A percentile compares a stretch with the other conserved stretches of the same genome.
Evolutionary conservation across 1,284 basidiomycete genomes (phyloP).

Genomic region (Fistulinella staudtii): DNA sequence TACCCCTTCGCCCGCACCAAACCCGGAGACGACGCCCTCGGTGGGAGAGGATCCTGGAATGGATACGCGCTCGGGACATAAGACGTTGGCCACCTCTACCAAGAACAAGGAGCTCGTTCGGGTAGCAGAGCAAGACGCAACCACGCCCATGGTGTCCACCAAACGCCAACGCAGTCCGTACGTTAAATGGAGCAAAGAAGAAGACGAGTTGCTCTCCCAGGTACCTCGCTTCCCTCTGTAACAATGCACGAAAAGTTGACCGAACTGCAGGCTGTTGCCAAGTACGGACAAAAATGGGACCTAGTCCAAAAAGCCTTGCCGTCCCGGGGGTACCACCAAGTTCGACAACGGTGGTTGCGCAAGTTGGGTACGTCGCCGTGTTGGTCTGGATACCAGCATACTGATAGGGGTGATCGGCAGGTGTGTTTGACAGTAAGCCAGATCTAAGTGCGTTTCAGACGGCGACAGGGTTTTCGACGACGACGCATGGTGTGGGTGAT

Average conservation of each 20-base stretch:
- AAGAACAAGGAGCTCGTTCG: constrained; percentile 25
- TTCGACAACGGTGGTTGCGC: constrained; percentile 38
- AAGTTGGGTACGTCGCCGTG: constrained; percentile 31
- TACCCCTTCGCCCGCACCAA: not conserved
- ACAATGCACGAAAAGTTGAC: not conserved
- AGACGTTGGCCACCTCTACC: not conserved
- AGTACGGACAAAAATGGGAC: constrained; percentile 41
- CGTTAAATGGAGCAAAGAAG: constrained; percentile 39
- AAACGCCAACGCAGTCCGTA: constrained; percentile 38
- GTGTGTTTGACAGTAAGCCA: constrained; percentile 38
- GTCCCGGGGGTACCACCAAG: constrained; percentile 38
- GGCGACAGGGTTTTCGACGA: constrained; percentile 15
- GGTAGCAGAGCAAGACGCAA: constrained; percentile 21
- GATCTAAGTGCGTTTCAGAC: constrained; percentile 35
- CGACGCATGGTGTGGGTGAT: constrained; percentile 12
- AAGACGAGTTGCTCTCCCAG: constrained; percentile 38
- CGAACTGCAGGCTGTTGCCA: constrained; percentile 33
- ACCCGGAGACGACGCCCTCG: constrained; percentile 7
- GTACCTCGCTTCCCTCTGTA: constrained; percentile 13
- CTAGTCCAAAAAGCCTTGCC: constrained; percentile 38
- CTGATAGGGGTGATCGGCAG: constrained; percentile 10
- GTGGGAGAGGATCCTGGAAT: constrained; percentile 1
- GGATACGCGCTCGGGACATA: not conserved
- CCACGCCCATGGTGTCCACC: not conserved
- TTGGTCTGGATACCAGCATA: constrained; percentile 2